Evolutionary conservation across 2,329 filamentous ascomycete genomes (phyloP), one percentile per base, ranked within the genome.

Genomic region (Fusarium domesticum): DNA sequence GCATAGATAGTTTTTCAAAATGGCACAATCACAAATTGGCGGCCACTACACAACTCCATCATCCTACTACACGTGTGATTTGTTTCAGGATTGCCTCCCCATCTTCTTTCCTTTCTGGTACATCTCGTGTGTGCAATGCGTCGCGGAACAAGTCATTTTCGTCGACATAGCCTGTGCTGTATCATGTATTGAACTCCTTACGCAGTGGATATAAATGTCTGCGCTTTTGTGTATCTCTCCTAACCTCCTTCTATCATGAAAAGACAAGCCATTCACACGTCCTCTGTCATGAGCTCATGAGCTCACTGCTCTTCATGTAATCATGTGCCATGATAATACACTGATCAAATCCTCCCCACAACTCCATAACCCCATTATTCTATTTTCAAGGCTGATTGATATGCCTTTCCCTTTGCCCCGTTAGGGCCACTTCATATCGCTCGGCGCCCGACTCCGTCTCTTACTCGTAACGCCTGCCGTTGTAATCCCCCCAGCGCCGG

Each of bases 1-100:
- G 46, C 56, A 58, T 54, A 57, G 54, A 60, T 62, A 64, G 61
- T 56, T 60, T 57, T 56, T 42, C 14, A 49, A 57, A 54, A 56
- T 61, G 58, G 60, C 61, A 55, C 57, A 64, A 54, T 50, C 42
- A 53, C 45, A 54, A 54, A 55, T 54, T 54, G 51, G 46, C 55
- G 30, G 52, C 52, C 51, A 50, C 17, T 32, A 16, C 8, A 40
- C 5, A 12, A 28, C 14, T 28, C 14, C 23, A 28, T 16, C n/a
- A 18, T n/a, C 28, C 31, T 17, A 15, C 1, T 28, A 19, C 7
- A 15, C 28, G 16, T 18, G 8, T 36, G n/a, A 15, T 8, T 18
- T 36, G 16, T 36, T n/a, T n/a, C n/a, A n/a, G n/a, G n/a, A n/a
- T n/a, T n/a, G n/a, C n/a, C n/a, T n/a, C n/a, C n/a, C n/a, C n/a